Base-by-base conservation (phyloP, 2,329 filamentous ascomycete species). In the Lasiodiplodia sp. region DNA sequence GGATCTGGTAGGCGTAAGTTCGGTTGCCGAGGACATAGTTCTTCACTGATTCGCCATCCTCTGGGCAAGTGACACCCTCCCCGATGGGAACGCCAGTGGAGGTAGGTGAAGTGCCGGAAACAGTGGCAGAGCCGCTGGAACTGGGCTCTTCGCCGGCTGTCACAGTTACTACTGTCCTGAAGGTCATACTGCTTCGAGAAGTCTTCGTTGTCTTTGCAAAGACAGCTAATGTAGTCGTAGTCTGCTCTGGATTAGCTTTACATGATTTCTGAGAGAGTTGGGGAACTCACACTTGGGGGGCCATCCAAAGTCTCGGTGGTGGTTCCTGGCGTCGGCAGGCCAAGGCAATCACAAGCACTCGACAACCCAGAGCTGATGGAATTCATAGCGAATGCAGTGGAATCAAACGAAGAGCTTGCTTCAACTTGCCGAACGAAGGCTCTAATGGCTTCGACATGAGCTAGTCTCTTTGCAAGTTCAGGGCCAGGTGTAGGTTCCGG, bases 271-370 rank as follows among this genome's bases (percentile, higher is more conserved):
- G n/a, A 16, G 16, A 11, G 4, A 11, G 10, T 10, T 8, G 6
- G n/a, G 23, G 12, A 8, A 31, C 76, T 62, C 73, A 78, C 77
- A 3, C 69, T 69, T 40, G 73, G 64, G 47, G 73, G 71, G 23
- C 74, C 71, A n/a, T 74, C 73, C 58, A 72, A 72, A 7, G 72
- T 76, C 3, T 58, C 40, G 2, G 76, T 78, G 14, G 73, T 71
- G 3, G 76, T 77, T 28, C 18, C n/a, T n/a, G 73, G 71, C 0
- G 73, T 76, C 10, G 77, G 76, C 12, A 76, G 72, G 70, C 74
- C 71, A 55, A 74, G 72, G 67, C 76, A 78, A 5, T 73, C 73
- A 70, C 77, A 79, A 25, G 76, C 77, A 40, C 70, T 76, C 0
- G 74, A 74, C 11, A 78, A 64, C 2, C 72, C 75, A 7, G 65